Base-by-base conservation (phyloP, 805 yeast species). In the Spathaspora sp. region DNA sequence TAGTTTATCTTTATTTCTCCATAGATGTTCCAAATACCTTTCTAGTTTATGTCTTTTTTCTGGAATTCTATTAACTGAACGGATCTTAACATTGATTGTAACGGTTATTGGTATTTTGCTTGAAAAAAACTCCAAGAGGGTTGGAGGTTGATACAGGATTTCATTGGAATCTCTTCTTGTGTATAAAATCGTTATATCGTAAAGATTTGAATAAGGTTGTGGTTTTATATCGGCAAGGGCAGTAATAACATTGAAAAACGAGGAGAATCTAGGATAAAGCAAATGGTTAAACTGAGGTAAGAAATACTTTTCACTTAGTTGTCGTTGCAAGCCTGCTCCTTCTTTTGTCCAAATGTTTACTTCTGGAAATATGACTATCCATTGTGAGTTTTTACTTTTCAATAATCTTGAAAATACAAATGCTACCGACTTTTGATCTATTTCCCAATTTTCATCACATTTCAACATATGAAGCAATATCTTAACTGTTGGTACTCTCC, bases 291-390 rank as follows among this genome's bases (percentile, higher is more conserved):
- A 75, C 14, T 65, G 67, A 0, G 93, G 89, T n/a, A 87, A 70
- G 50, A 77, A 86, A 59, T 77, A 82, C 51, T 77, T 76, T 42
- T 77, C 78, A 46, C 85, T 76, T 54, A 83, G 75, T 29, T 77
- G 73, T 40, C 76, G 71, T 54, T 90, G 96, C 42, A 78, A 48
- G 59, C 64, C 56, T 45, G 71, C 63, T 44, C 75, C 75, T 38
- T 77, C 77, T 10, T 77, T 71, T 0, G 84, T 79, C 65, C 81
- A 79, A 7, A 87, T 80, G 60, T 87, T 87, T 4, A 88, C 97
- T 66, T 92, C 97, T 0, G 97, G 97, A 57, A 91, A 91, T 8
- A 88, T 56, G 0, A 85, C 82, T 0, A 90, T 58, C 89, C 96
- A 84, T 57, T 80, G 78, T 26, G 71, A 73, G n/a, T 58, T 62